Percentiles rank a stretch among this genome's conserved stretches.
phyloP scores from a whole-genome alignment of 2,329 filamentous ascomycete species.

The Cladosporium sphaerospermum region DNA sequence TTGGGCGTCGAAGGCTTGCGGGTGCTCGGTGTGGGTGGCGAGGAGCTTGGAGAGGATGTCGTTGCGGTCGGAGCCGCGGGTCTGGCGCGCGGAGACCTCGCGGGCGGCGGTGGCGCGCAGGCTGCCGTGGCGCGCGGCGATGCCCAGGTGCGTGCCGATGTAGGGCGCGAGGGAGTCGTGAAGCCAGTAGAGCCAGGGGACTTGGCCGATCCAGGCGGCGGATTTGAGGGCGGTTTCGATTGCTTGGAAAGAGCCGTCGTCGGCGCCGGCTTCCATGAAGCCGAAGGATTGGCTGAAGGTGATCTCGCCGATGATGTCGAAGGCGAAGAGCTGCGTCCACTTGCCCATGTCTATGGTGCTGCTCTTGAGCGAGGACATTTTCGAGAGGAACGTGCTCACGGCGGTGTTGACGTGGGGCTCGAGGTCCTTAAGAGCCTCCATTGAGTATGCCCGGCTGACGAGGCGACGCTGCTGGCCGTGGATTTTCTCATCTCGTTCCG shows the following conservation, averaged over 20 bases:
- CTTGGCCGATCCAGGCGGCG: conserved; percentile 18
- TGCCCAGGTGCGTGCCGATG: conserved; percentile 22
- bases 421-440: conserved; percentile 34
- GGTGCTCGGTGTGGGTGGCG: conserved; percentile 33
- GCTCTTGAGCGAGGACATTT: conserved; percentile 31
- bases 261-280: conserved; percentile 39
- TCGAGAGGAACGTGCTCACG: conserved; percentile 29
- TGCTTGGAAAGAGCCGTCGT: conserved; percentile 14
- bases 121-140: conserved; percentile 24
- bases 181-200: conserved; percentile 21
- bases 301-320: conserved; percentile 51
- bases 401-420: conserved; percentile 37
- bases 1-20: conserved; percentile 34
- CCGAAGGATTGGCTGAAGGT: conserved; percentile 50
- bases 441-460: conserved; percentile 32
- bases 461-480: conserved; percentile 32
- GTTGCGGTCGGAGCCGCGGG: conserved; percentile 28
- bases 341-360: conserved; percentile 42
- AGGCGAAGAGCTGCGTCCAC: conserved; percentile 49
- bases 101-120: conserved; percentile 24
- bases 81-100: conserved; percentile 26
- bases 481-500: conserved; percentile 31
- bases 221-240: conserved; percentile 20
- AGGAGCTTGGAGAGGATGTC: conserved; percentile 50
- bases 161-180: conserved; percentile 26